Evolutionary conservation across 2,329 filamentous ascomycete species (phyloP).

Genomic region (Verticillium dahliae): DNA sequence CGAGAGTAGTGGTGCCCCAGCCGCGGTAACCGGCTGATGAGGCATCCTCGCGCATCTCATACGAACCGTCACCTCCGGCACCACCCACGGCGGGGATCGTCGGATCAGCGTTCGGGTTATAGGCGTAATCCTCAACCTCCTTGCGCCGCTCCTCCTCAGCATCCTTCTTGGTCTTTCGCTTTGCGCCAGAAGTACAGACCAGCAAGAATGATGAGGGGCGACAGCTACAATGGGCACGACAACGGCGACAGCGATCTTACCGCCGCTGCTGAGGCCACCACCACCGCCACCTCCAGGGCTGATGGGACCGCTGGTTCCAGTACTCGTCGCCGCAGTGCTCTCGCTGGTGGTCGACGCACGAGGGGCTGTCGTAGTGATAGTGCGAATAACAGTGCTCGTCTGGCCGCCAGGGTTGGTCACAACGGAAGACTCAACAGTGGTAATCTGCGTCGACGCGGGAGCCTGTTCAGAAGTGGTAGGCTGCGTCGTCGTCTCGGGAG

Average conservation of each 20-base stretch:
- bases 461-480: background rate
- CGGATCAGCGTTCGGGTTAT: constrained; percentile 95
- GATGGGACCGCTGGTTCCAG: constrained; percentile 19
- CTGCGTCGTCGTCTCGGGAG: background rate
- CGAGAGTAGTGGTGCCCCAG: constrained; percentile 76
- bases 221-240: constrained; percentile 89
- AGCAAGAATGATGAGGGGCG: constrained; percentile 66
- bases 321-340: constrained; percentile 19
- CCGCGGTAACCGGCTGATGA: constrained; percentile 76
- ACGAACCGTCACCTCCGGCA: constrained; percentile 42
- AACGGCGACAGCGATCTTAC: constrained; percentile 85
- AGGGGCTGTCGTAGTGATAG: constrained; percentile 13
- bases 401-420: constrained; percentile 6
- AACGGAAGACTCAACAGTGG: background rate
- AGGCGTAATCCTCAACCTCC: constrained; percentile 95
- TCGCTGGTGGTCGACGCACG: constrained; percentile 2
- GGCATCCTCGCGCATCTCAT: constrained; percentile 72
- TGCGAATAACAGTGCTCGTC: constrained; percentile 15
- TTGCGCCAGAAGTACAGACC: constrained; percentile 83
- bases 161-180: constrained; percentile 76
- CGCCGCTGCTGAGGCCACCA: constrained; percentile 51
- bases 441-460: background rate
- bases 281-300: constrained; percentile 18
- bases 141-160: constrained; percentile 86
- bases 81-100: constrained; percentile 53